A percentile compares a stretch with the other conserved stretches of the same genome.
phyloP scores from a whole-genome alignment of 2,329 filamentous ascomycete species.

The Cladobotryum protrusum region DNA sequence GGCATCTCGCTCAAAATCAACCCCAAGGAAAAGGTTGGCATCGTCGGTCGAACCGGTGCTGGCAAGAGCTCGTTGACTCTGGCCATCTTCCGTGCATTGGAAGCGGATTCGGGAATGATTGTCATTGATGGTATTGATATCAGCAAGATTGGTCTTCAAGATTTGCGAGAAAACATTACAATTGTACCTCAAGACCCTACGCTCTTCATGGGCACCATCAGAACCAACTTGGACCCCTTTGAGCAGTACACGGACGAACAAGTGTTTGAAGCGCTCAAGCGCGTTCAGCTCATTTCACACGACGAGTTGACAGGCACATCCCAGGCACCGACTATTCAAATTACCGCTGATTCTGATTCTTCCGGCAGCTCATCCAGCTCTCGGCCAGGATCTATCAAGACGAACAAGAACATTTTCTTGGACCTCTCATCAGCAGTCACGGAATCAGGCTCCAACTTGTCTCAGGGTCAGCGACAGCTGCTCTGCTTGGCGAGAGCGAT shows the following conservation, averaged over 20 bases:
- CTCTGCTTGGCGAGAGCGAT: slow-evolving; percentile 89
- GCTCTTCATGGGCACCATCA: slow-evolving; percentile 84
- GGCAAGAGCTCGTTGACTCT: slow-evolving; percentile 94
- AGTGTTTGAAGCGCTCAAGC: slow-evolving; percentile 77
- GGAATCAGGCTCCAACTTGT: slow-evolving; percentile 90
- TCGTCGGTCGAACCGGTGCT: slow-evolving; percentile 90
- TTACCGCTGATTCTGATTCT: slow-evolving; percentile 11
- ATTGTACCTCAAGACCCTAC: slow-evolving; percentile 98
- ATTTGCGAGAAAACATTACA: slow-evolving; percentile 87
- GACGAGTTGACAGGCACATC: slow-evolving; percentile 39
- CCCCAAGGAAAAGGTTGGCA: slow-evolving; percentile 86
- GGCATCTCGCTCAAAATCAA: slow-evolving; percentile 80
- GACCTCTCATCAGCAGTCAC: slow-evolving; percentile 78
- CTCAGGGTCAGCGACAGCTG: slow-evolving; percentile 91
- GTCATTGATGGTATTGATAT: slow-evolving; percentile 90
- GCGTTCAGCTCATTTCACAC: slow-evolving; percentile 77
- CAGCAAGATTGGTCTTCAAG: slow-evolving; percentile 81
- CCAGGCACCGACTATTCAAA: slow-evolving; percentile 19
- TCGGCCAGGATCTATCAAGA: slow-evolving; percentile 35
- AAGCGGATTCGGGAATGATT: slow-evolving; percentile 85
- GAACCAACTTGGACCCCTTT: slow-evolving; percentile 91
- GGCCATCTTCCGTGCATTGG: slow-evolving; percentile 86
- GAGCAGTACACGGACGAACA: slow-evolving; percentile 81
- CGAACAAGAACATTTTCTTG: slow-evolving; percentile 93
- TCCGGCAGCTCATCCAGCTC: slow-evolving; percentile 12